Conservation (phyloP, 169 alveolate genomes). For the Cryptosporidium parvum region DNA sequence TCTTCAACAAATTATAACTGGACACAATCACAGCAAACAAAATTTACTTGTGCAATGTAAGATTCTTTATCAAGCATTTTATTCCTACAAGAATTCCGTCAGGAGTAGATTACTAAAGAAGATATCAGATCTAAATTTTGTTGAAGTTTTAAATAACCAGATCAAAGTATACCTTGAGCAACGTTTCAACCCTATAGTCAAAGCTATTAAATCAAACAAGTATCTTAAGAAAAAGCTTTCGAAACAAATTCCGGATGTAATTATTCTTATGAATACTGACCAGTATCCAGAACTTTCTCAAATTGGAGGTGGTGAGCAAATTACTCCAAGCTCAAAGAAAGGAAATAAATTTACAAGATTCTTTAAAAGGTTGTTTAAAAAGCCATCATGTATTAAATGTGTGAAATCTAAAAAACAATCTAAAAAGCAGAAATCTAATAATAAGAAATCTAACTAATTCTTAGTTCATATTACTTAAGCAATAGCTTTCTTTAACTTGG, state of each 20-base stretch:
- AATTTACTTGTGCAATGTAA: constrained; percentile 31
- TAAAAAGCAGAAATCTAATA: constrained; percentile 11
- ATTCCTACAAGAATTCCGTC: constrained; percentile 41
- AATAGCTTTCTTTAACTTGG: background rate
- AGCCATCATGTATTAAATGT: constrained; percentile 21
- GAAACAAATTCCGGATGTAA: constrained; percentile 10
- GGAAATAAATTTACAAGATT: constrained; percentile 3
- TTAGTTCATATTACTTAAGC: too few species aligned
- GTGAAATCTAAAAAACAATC: constrained; percentile 23
- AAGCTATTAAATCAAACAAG: constrained; percentile 38
- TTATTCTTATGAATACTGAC: background rate
- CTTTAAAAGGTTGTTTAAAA: constrained; percentile 26
- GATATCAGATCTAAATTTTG: constrained; percentile 26
- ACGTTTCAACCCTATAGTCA: constrained; percentile 41
- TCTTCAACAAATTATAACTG: constrained; percentile 26
- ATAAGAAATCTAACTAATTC: background rate
- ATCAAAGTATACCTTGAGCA: constrained; percentile 15
- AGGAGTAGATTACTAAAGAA: constrained; percentile 34
- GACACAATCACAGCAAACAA: constrained; percentile 23
- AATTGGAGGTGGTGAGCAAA: background rate
- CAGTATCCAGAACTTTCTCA: constrained; percentile 1
- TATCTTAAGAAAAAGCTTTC: constrained; percentile 26
- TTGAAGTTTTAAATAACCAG: constrained; percentile 35
- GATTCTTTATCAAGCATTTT: constrained; percentile 38
- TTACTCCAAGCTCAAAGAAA: background rate